Percentiles rank a stretch among this genome's conserved stretches.
Evolutionary conservation across 177 flowering plant genomes (phyloP).

Genomic region (Tripterygium wilfordii): DNA sequence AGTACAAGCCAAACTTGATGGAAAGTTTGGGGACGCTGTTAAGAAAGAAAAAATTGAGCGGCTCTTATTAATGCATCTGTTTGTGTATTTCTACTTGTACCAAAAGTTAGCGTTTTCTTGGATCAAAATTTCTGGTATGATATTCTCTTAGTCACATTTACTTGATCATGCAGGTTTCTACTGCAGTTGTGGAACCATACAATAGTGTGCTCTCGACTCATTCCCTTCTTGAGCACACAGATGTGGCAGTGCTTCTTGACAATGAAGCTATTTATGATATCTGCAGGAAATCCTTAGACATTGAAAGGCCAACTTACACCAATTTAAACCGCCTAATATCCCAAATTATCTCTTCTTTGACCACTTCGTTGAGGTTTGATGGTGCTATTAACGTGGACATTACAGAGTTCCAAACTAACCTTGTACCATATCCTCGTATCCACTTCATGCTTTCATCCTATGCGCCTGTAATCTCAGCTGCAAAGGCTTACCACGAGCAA

Average conservation of each 20-base stretch:
- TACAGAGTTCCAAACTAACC: constrained; percentile 34
- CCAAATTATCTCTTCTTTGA: constrained; percentile 32
- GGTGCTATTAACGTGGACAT: constrained; percentile 37
- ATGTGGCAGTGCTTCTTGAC: constrained; percentile 33
- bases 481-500: constrained; percentile 33
- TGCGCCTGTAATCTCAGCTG: constrained; percentile 34
- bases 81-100: too few species aligned
- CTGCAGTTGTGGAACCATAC: constrained; percentile 37
- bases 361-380: constrained; percentile 35
- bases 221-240: constrained; percentile 34
- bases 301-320: constrained; percentile 36
- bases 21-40: too few species aligned
- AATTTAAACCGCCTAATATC: constrained; percentile 35
- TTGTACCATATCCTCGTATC: constrained; percentile 33
- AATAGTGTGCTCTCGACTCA: constrained; percentile 32
- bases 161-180: constrained; percentile 22
- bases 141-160: neutral
- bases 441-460: constrained; percentile 34
- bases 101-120: constrained; percentile 17
- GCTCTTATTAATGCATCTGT: too few species aligned
- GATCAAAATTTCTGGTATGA: neutral
- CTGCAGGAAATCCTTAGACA: constrained; percentile 35
- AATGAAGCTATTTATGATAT: constrained; percentile 37
- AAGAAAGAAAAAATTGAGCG: too few species aligned
- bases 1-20: too few species aligned